Percentiles rank a stretch among this genome's conserved stretches.
Evolutionary conservation across 1,284 basidiomycete species (phyloP).

Genomic region (Ceratobasidium theobromae): DNA sequence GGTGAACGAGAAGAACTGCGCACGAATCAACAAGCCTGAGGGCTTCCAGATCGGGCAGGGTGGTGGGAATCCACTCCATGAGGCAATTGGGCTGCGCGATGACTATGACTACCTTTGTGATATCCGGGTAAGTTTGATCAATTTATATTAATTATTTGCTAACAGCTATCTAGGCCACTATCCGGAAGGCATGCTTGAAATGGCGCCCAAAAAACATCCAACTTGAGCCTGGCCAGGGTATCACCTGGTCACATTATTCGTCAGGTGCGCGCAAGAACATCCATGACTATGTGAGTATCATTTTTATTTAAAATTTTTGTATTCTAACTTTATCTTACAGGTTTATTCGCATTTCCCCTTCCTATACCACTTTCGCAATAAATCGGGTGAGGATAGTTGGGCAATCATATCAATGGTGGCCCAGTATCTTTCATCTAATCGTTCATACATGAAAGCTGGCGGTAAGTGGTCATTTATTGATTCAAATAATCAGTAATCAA

Average conservation of each 20-base stretch:
- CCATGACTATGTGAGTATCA: neutral
- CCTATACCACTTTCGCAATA: neutral
- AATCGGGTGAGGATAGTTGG: neutral
- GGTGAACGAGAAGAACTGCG: neutral
- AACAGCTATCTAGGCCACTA: neutral
- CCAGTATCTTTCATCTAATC: neutral
- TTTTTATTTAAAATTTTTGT: neutral
- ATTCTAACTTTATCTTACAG: neutral
- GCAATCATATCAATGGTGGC: neutral
- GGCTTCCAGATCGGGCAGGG: neutral
- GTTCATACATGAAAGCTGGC: neutral
- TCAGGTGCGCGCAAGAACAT: neutral
- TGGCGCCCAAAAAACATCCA: neutral
- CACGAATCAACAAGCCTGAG: neutral
- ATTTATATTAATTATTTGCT: neutral
- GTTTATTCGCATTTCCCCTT: neutral
- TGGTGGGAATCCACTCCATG: neutral
- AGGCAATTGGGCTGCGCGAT: neutral
- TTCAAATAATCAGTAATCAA: neutral
- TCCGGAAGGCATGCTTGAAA: neutral
- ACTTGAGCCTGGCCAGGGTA: neutral
- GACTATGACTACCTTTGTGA: neutral
- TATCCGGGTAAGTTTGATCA: neutral
- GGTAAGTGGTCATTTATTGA: neutral
- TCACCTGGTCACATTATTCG: neutral